Base-by-base conservation (phyloP, 306 rosid genomes). In the Hippophae rhamnoides region DNA sequence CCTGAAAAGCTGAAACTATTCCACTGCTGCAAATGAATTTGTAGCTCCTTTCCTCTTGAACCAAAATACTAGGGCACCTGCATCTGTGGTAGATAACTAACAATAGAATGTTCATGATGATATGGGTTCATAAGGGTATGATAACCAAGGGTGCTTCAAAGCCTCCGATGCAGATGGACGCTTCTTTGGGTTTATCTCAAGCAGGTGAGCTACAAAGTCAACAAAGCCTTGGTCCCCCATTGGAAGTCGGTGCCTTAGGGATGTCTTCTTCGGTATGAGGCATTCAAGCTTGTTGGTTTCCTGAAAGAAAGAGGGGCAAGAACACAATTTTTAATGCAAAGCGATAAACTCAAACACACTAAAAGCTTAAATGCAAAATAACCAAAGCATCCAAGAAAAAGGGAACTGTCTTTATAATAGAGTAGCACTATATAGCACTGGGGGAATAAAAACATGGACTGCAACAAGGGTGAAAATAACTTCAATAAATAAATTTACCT, bases 171-270 rank as follows among this genome's bases (percentile, higher is more conserved):
- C 99, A 26, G 99, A 88, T 73, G 97, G 95, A n/a, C 99, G 89
- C 81, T 88, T 88, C 73, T 79, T 88, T 1, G 99, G 94, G 82
- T 93, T 79, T 65, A 88, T 76, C 81, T 88, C 97, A 2, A 93
- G 99, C 72, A 93, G 70, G 77, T 84, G 93, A 38, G 54, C 81
- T 61, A 93, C 90, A 64, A 93, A 93, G 61, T 93, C 97, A 10
- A 88, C 77, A 82, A 93, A 93, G 72, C 99, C 97, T 82, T 93
- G 95, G 72, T 93, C 99, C 55, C 94, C 99, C 94, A 93, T 88
- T 13, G 99, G 99, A 60, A 93, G 81, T 14, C 99, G 86, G 71
- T 93, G 99, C 74, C 97, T 80, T 70, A 93, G 75, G 9, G 97
- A 93, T 59, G 99, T 82, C 97, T 86, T 93, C 71, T 93, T 93